Base-by-base conservation (phyloP, 2,329 filamentous ascomycete genomes). In the Arthrocladium fulminans region DNA sequence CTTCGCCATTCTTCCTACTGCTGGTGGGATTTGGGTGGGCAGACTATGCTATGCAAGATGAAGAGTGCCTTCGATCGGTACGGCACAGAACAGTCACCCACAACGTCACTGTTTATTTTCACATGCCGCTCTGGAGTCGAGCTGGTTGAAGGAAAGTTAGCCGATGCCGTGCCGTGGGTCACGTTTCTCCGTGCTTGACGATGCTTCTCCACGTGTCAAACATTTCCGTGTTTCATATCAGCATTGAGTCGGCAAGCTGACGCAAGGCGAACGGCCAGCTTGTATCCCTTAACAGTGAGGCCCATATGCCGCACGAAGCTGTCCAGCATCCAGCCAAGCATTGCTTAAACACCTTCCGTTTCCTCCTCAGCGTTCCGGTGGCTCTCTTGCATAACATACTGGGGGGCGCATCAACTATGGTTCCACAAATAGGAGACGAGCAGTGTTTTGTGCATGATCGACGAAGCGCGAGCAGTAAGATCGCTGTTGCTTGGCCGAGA, bases 1-100 rank as follows among this genome's bases (percentile, higher is more conserved):
- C 7, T 48, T 20, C 12, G 45, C 43, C 47, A 53, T 57, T 13
- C 13, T 29, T 29, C 8, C 34, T 15, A 15, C 34, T 38, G 34
- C 9, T 32, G 29, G 9, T 32, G 29, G 29, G 29, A 9, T n/a
- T n/a, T n/a, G n/a, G n/a, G n/a, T n/a, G n/a, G n/a, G n/a, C n/a
- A n/a, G n/a, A n/a, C n/a, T n/a, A n/a, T n/a, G n/a, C n/a, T n/a
- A n/a, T n/a, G n/a, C n/a, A n/a, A n/a, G n/a, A n/a, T n/a, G n/a
- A n/a, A n/a, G n/a, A n/a, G n/a, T n/a, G n/a, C n/a, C n/a, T n/a
- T n/a, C n/a, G n/a, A 8, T 35, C n/a, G 13, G 32, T 35, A 35
- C n/a, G 6, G 32, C 32, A 15, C 32, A 35, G 32, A 35, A 15
- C 32, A 35, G 7, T 40, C 19, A 23, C 37, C 17, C 37, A 20